Evolutionary conservation across 495 filamentous ascomycete genomes (phyloP).

Genomic region (Apodospora peruviana): DNA sequence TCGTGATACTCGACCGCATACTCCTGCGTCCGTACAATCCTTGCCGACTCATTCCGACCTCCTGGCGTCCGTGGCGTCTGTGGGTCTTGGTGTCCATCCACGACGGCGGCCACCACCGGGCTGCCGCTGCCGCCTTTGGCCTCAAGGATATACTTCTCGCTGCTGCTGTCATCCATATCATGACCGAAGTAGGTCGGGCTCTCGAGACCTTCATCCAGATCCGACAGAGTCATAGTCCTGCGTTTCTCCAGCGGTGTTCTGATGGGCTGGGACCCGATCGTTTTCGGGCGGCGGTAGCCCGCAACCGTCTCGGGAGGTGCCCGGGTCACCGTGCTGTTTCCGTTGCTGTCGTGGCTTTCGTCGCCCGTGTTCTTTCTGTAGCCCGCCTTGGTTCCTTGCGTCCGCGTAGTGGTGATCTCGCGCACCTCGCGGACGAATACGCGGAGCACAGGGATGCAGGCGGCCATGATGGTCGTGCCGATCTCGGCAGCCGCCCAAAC

Average conservation of each 20-base stretch:
- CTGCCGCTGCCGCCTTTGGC: not conserved
- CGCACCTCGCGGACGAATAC: constrained; percentile 21
- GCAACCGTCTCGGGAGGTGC: constrained; percentile 13
- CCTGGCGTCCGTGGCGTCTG: not conserved
- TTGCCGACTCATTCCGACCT: too few species aligned
- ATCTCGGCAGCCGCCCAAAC: constrained; percentile 24
- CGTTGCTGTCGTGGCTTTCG: constrained; percentile 50
- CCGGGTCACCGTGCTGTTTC: constrained; percentile 59
- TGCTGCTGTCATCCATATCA: constrained; percentile 1
- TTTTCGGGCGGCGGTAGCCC: not conserved
- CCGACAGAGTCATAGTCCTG: too few species aligned
- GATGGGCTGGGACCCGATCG: not conserved
- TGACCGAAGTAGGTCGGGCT: not conserved
- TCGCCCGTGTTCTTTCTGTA: not conserved
- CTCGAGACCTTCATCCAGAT: not conserved
- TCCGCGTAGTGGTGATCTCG: not conserved
- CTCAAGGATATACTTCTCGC: constrained; percentile 2
- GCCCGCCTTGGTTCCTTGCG: not conserved
- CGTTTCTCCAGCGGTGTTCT: not conserved
- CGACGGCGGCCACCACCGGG: not conserved
- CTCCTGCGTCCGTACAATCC: constrained; percentile 1
- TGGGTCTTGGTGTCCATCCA: not conserved
- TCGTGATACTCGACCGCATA: not conserved
- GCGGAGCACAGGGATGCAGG: constrained; percentile 29
- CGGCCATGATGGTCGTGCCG: constrained; percentile 26